Base-by-base conservation (phyloP, 352 stramenopile genomes). In the Pythium sukuiense region DNA sequence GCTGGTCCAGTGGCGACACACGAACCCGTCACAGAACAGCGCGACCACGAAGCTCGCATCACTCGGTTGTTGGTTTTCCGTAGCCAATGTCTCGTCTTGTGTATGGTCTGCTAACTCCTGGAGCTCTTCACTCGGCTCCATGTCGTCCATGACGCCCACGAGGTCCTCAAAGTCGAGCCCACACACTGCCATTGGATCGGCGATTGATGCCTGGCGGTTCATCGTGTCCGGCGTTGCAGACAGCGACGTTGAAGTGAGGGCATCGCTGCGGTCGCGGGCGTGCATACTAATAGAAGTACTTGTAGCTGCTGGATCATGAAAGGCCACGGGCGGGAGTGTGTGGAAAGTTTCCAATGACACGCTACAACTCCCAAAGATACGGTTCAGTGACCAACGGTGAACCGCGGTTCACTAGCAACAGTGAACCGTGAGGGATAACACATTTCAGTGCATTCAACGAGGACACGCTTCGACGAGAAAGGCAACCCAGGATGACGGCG, bases 21-120 rank as follows among this genome's bases (percentile, higher is more conserved):
- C 81, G 65, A 89, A 91, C 3, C 73, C 83, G 29, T 91, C 76
- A 27, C 72, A 71, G 61, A 89, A 91, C 30, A 91, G 73, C 55
- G 79, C 79, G 39, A 89, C 65, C 39, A 89, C 63, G 35, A 91
- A 57, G 8, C 69, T 73, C 48, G 29, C 55, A 6, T 53, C 45
- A 11, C 35, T 6, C 2, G n/a, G 39, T 9, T 14, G n/a, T n/a
- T 29, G n/a, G 45, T 52, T 27, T 8, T 52, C 45, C 45, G 14
- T 29, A 29, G 30, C 46, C 41, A 41, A 32, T 8, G 54, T n/a
- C 6, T 60, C 20, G 3, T 29, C 45, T 14, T 52, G 29, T n/a
- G 45, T 29, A 29, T 24, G 20, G 20, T 52, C 45, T 37, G 16
- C 18, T 18, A 14, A 18, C 2, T 45, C 7, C 9, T 20, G 29